Conservation (phyloP, 129 eudicot genomes). For the Ambrosia trifida region DNA sequence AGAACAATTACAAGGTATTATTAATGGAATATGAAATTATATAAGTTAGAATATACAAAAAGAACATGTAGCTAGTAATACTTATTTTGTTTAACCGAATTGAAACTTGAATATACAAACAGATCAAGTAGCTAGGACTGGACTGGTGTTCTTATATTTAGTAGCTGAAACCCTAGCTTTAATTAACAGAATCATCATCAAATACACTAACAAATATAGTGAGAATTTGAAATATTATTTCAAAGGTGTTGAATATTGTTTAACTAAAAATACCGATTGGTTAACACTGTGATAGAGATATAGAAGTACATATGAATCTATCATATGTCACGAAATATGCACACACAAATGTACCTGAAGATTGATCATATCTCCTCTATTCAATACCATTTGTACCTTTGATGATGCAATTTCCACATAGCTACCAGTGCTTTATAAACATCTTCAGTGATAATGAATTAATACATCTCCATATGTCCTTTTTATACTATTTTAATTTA, state of each 20-base stretch:
- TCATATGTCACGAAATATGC: slow-evolving; percentile 26
- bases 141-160: background rate
- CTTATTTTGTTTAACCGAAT: too few species aligned
- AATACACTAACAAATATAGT: background rate
- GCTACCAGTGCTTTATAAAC: slow-evolving; percentile 24
- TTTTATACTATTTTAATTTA: slow-evolving; percentile 12
- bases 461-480: slow-evolving; percentile 6
- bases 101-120: too few species aligned
- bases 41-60: too few species aligned
- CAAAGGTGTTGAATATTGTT: background rate
- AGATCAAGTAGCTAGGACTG: background rate
- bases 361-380: background rate
- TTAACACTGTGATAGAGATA: slow-evolving; percentile 19
- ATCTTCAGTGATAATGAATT: background rate
- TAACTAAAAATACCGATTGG: background rate
- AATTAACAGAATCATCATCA: background rate
- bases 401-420: slow-evolving; percentile 25
- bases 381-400: slow-evolving; percentile 19
- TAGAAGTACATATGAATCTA: slow-evolving; percentile 28
- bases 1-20: too few species aligned
- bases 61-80: too few species aligned
- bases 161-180: slow-evolving; percentile 24
- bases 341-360: slow-evolving; percentile 9
- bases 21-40: too few species aligned
- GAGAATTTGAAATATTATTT: background rate